Evolutionary conservation across 805 yeast species (phyloP).

Genomic region (Jamesozyma piceae): DNA sequence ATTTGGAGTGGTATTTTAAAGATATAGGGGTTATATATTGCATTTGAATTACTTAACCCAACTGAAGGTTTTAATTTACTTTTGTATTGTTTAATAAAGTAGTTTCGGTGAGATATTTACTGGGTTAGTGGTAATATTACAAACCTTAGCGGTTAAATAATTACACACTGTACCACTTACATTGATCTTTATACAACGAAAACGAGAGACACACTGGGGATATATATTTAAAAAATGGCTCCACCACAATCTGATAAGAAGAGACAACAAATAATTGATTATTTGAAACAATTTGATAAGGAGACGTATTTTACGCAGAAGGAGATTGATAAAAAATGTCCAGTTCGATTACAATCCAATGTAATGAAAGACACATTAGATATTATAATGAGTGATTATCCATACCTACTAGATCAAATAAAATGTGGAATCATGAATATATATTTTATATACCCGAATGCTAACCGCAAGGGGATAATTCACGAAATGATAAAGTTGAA

Average conservation of each 20-base stretch:
- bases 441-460: slow-evolving; percentile 25
- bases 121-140: too few species aligned
- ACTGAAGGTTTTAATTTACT: too few species aligned
- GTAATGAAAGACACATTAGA: slow-evolving; percentile 5
- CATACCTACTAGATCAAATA: slow-evolving; percentile 29
- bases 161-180: too few species aligned
- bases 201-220: too few species aligned
- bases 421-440: slow-evolving; percentile 48
- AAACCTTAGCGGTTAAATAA: too few species aligned
- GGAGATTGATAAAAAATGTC: slow-evolving; percentile 10
- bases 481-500: background rate
- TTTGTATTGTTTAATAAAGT: too few species aligned
- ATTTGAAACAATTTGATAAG: slow-evolving; percentile 1
- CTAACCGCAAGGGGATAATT: background rate
- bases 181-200: too few species aligned
- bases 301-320: slow-evolving; percentile 7
- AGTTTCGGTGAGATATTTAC: too few species aligned
- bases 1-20: too few species aligned
- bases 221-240: too few species aligned
- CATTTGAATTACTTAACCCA: too few species aligned
- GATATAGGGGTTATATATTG: too few species aligned
- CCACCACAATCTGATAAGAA: slow-evolving; percentile 3
- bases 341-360: slow-evolving; percentile 3
- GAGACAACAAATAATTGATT: background rate
- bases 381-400: slow-evolving; percentile 4